Conservation (phyloP, 2,329 filamentous ascomycete genomes). For the Mycosphaerella arachidis region DNA sequence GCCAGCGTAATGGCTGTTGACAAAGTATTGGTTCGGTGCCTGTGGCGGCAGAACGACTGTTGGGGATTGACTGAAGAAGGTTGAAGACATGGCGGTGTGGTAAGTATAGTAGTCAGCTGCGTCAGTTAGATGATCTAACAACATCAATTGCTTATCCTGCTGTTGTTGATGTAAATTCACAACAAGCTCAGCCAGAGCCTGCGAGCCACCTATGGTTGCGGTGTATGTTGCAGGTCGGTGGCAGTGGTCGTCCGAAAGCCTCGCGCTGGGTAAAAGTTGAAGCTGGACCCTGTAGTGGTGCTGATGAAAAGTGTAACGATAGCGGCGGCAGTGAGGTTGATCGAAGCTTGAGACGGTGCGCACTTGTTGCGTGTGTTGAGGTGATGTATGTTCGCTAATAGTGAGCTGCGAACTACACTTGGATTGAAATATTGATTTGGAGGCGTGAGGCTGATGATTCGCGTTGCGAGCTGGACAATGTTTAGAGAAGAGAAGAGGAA, state of each 20-base stretch:
- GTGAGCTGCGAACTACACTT: neutral
- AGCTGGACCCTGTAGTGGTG: neutral
- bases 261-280: neutral
- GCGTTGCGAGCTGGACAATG: neutral
- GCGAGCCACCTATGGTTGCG: conserved; percentile 26
- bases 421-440: neutral
- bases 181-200: conserved; percentile 25
- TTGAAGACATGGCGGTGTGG: conserved; percentile 19
- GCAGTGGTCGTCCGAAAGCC: neutral
- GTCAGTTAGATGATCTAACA: conserved; percentile 33
- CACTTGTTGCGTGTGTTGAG: neutral
- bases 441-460: conserved; percentile 1
- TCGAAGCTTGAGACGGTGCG: neutral
- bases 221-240: conserved; percentile 7
- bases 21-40: conserved; percentile 35
- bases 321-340: conserved; percentile 7
- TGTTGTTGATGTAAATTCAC: conserved; percentile 16
- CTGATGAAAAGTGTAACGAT: conserved; percentile 2
- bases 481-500: neutral
- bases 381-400: neutral
- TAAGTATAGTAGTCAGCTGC: conserved; percentile 18
- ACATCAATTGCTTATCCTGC: conserved; percentile 30
- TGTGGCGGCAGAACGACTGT: conserved; percentile 44
- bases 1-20: conserved; percentile 24
- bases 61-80: conserved; percentile 45